Evolutionary conservation across 495 filamentous ascomycete species (phyloP).

Genomic region (Aspergillus indologenus): DNA sequence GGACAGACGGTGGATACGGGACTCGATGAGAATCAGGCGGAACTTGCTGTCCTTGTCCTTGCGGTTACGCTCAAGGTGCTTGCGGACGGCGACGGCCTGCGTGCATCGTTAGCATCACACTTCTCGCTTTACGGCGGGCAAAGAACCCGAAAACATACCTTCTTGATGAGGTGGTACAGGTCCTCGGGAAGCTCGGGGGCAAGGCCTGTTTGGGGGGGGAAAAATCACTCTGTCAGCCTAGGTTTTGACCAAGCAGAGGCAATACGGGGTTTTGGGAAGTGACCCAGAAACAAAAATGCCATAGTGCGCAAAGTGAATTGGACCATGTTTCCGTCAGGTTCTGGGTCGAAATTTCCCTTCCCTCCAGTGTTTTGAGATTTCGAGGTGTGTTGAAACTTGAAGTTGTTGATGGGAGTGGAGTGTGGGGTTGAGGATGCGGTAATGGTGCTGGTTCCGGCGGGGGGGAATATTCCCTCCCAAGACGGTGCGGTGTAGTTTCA

Average conservation of each 20-base stretch:
- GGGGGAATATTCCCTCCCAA: too few species aligned
- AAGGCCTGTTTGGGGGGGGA: conserved; percentile 73
- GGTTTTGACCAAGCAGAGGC: conserved; percentile 91
- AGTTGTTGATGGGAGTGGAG: neutral
- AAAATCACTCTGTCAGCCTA: conserved; percentile 92
- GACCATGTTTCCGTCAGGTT: neutral
- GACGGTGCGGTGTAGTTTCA: conserved; percentile 3
- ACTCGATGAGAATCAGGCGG: conserved; percentile 99
- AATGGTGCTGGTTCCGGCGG: neutral
- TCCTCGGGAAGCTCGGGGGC: conserved; percentile 97
- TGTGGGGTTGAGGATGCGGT: neutral
- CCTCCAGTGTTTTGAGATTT: conserved; percentile 1
- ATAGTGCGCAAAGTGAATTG: neutral
- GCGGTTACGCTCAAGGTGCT: conserved; percentile 99
- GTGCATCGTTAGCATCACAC: neutral
- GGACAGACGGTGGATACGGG: conserved; percentile 96
- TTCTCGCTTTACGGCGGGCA: neutral
- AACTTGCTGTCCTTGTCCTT: conserved; percentile 99
- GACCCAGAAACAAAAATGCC: conserved; percentile 21
- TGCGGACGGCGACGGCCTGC: conserved; percentile 95
- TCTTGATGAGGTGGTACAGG: conserved; percentile 99
- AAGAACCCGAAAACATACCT: conserved; percentile 54
- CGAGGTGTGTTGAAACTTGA: neutral
- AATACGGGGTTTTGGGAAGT: conserved; percentile 38
- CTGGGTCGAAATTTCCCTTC: too few species aligned